These are phyloP conservation scores for Botrytis paeoniae DNA, from an alignment of 2,329 filamentous ascomycete species.

Conservation along the genomic window DNA sequence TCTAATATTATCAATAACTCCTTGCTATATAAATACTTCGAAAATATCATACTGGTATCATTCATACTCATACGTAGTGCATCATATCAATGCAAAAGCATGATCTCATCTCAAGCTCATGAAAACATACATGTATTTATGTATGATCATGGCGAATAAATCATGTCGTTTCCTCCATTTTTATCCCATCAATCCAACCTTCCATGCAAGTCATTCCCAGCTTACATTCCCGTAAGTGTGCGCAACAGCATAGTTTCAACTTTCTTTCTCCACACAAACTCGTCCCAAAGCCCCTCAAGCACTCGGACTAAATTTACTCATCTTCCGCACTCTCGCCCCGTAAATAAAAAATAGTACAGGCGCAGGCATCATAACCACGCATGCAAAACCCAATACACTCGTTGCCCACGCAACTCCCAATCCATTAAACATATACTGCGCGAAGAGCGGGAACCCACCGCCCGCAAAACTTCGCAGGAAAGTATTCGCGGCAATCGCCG, in stretches of 20 bases:
- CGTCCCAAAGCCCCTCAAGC: background rate
- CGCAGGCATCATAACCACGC: slow-evolving; percentile 2
- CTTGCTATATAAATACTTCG: background rate
- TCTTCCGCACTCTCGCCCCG: slow-evolving; percentile 32
- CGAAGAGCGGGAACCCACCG: slow-evolving; percentile 59
- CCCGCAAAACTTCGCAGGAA: slow-evolving; percentile 55
- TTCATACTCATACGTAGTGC: background rate
- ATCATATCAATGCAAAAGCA: background rate
- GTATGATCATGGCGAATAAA: background rate
- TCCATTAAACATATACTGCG: slow-evolving; percentile 48
- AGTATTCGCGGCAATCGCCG: slow-evolving; percentile 58
- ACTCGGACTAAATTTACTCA: slow-evolving; percentile 43
- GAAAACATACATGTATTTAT: background rate
- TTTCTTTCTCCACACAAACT: background rate
- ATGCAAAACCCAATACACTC: slow-evolving; percentile 31
- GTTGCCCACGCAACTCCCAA: slow-evolving; percentile 43
- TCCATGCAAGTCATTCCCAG: background rate
- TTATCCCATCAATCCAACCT: background rate
- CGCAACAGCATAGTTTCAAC: background rate
- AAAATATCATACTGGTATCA: background rate
- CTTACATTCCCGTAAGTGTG: background rate
- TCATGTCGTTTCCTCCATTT: background rate
- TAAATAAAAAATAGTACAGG: slow-evolving; percentile 14
- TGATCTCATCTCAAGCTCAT: background rate
- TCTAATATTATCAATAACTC: background rate